Percentiles rank a stretch among this genome's conserved stretches.
Conservation (phyloP, 2,329 filamentous ascomycete genomes). For the Fusarium sp. region DNA sequence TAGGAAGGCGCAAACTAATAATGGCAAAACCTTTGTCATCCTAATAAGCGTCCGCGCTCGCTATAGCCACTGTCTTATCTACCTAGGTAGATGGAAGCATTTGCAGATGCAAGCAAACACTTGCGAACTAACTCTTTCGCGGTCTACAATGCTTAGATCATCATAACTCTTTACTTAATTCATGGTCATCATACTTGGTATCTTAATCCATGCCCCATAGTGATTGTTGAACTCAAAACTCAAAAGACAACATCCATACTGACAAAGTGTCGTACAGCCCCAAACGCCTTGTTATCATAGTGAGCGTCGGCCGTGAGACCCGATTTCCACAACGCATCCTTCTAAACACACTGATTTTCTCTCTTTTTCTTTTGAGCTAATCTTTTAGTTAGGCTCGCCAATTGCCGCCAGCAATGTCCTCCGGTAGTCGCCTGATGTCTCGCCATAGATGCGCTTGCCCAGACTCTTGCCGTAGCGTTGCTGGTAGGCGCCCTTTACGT, state of each 20-base stretch:
- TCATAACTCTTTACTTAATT: neutral
- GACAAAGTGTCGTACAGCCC: slow-evolving; percentile 24
- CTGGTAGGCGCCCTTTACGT: slow-evolving; percentile 82
- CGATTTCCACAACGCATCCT: slow-evolving; percentile 4
- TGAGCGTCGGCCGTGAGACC: slow-evolving; percentile 24
- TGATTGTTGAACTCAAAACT: slow-evolving; percentile 9
- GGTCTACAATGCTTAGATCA: neutral
- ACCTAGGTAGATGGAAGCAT: neutral
- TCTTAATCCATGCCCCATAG: slow-evolving; percentile 18
- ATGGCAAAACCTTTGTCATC: neutral
- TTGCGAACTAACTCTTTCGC: neutral
- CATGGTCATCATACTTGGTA: slow-evolving; percentile 23
- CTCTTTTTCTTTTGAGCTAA: neutral
- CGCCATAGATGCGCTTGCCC: slow-evolving; percentile 76
- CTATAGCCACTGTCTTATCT: neutral
- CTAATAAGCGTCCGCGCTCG: neutral
- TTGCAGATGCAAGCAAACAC: neutral
- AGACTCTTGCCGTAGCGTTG: slow-evolving; percentile 77
- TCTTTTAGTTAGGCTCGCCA: slow-evolving; percentile 55
- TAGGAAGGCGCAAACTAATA: neutral
- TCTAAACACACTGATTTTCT: neutral
- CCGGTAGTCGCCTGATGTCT: slow-evolving; percentile 89
- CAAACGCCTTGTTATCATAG: slow-evolving; percentile 33
- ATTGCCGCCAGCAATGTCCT: slow-evolving; percentile 78
- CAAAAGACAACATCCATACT: slow-evolving; percentile 6